Percentiles rank a stretch among this genome's conserved stretches.
Evolutionary conservation across 164 flowering plant genomes (phyloP).

Genomic region (Liquidambar formosana): DNA sequence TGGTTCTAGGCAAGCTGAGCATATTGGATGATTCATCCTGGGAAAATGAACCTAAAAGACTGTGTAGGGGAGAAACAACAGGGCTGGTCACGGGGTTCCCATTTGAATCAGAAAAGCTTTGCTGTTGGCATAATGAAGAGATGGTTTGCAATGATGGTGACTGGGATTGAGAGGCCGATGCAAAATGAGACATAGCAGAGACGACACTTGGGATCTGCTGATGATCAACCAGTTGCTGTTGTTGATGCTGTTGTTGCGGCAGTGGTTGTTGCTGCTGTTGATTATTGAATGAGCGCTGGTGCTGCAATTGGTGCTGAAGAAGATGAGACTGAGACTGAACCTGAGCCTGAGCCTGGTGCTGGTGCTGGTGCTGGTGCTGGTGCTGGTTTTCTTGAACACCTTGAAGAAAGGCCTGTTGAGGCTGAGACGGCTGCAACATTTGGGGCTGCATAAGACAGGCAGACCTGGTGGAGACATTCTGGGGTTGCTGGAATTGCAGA

Average conservation of each 20-base stretch:
- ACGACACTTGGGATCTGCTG: slow-evolving; percentile 45
- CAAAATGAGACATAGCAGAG: slow-evolving; percentile 51
- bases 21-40: slow-evolving; percentile 67
- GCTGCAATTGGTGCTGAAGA: slow-evolving; percentile 37
- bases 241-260: slow-evolving; percentile 21
- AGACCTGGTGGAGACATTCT: slow-evolving; percentile 40
- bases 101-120: slow-evolving; percentile 57
- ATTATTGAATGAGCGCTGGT: slow-evolving; percentile 31
- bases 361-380: slow-evolving; percentile 14
- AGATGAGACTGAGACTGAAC: slow-evolving; percentile 17
- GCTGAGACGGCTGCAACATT: slow-evolving; percentile 60
- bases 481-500: slow-evolving; percentile 72
- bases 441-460: slow-evolving; percentile 58
- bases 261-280: slow-evolving; percentile 27
- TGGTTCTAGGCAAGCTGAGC: slow-evolving; percentile 51
- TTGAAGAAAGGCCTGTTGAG: slow-evolving; percentile 55
- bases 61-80: slow-evolving; percentile 62
- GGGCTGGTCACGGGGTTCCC: slow-evolving; percentile 46
- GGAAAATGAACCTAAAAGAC: slow-evolving; percentile 65
- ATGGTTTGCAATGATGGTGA: slow-evolving; percentile 49
- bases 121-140: slow-evolving; percentile 62
- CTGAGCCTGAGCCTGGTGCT: slow-evolving; percentile 1
- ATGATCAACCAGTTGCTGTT: slow-evolving; percentile 41
- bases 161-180: slow-evolving; percentile 53
- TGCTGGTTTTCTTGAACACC: slow-evolving; percentile 45